Conservation (phyloP, 768 basidiomycete genomes). For the Xerocomus potaroensis region DNA sequence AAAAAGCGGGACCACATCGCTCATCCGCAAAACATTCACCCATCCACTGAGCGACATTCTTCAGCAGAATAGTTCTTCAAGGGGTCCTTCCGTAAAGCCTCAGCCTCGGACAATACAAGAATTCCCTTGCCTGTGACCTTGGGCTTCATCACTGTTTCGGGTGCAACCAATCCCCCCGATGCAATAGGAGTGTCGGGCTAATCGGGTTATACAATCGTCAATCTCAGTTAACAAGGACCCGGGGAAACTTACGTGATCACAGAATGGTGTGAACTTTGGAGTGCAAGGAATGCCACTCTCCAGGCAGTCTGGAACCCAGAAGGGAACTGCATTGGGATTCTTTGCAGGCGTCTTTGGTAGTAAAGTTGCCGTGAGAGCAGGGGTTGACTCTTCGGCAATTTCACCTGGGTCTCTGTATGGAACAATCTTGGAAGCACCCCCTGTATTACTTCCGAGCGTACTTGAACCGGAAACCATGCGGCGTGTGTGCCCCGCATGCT, state of each 20-base stretch:
- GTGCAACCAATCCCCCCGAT: conserved; percentile 28
- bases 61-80: conserved; percentile 65
- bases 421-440: conserved; percentile 52
- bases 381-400: conserved; percentile 17
- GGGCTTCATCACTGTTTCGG: conserved; percentile 66
- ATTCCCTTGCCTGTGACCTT: conserved; percentile 46
- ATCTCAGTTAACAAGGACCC: conserved; percentile 9
- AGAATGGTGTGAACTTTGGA: conserved; percentile 66
- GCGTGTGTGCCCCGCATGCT: conserved; percentile 55
- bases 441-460: conserved; percentile 5
- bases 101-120: conserved; percentile 57
- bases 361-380: conserved; percentile 31
- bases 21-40: conserved; percentile 13
- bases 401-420: conserved; percentile 63
- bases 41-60: conserved; percentile 19
- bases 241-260: conserved; percentile 58
- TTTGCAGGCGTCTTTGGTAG: conserved; percentile 34
- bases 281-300: conserved; percentile 37
- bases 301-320: conserved; percentile 33
- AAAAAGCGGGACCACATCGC: neutral
- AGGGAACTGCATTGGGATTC: conserved; percentile 34
- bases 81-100: conserved; percentile 74
- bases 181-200: conserved; percentile 24
- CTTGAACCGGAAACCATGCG: conserved; percentile 42
- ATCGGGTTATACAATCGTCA: conserved; percentile 4